phyloP scores from a whole-genome alignment of 768 basidiomycete genomes.

The Naganishia onofrii region DNA sequence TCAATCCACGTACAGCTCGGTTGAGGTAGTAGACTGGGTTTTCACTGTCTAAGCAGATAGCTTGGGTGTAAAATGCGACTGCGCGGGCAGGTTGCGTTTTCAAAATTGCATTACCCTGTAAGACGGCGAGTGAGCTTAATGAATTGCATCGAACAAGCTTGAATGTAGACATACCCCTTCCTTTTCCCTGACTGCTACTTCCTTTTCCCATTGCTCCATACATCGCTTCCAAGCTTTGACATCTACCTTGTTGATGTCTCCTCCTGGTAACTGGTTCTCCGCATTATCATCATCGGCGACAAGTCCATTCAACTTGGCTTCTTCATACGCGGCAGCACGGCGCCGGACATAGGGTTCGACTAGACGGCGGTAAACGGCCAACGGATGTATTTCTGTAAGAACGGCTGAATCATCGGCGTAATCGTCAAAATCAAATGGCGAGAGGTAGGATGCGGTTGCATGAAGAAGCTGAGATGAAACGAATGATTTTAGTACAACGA shows the following conservation, averaged over 20 bases:
- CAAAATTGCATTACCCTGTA: constrained; percentile 45
- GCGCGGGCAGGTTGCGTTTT: constrained; percentile 41
- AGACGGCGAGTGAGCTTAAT: neutral
- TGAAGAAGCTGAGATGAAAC: constrained; percentile 42
- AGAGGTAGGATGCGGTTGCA: constrained; percentile 43
- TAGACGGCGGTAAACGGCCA: constrained; percentile 48
- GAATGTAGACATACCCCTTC: constrained; percentile 37
- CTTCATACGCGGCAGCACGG: constrained; percentile 26
- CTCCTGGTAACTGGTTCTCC: constrained; percentile 10
- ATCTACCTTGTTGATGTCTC: constrained; percentile 32
- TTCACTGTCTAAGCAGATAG: constrained; percentile 50
- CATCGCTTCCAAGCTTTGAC: constrained; percentile 46
- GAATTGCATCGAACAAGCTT: neutral
- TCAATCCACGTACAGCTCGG: constrained; percentile 39
- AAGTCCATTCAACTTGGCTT: constrained; percentile 23
- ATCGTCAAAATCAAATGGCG: constrained; percentile 49
- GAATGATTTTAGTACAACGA: no score
- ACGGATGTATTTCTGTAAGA: constrained; percentile 47
- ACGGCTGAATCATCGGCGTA: constrained; percentile 47
- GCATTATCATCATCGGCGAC: constrained; percentile 1
- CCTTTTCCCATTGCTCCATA: constrained; percentile 52
- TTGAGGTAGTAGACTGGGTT: constrained; percentile 52
- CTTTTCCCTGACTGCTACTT: constrained; percentile 49
- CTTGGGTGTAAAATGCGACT: constrained; percentile 49
- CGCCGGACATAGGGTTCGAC: constrained; percentile 41